Conservation (phyloP, 1,284 basidiomycete genomes). For the Tranzscheliella williamsii region DNA sequence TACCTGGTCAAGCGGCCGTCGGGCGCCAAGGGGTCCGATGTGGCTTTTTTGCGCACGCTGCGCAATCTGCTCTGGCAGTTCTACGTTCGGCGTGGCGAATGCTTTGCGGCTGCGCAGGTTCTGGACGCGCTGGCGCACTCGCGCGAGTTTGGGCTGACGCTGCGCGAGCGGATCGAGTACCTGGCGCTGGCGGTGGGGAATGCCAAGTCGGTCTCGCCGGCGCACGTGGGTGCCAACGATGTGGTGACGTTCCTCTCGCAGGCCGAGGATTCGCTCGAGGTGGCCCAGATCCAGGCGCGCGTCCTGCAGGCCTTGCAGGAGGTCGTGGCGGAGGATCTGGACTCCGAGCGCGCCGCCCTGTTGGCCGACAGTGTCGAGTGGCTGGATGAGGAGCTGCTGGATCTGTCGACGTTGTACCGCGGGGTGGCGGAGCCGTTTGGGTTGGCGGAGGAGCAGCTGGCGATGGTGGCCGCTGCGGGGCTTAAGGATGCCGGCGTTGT, state of each 20-base stretch:
- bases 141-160: conserved; percentile 67
- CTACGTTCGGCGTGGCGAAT: conserved; percentile 70
- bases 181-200: conserved; percentile 80
- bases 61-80: conserved; percentile 94
- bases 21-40: conserved; percentile 59
- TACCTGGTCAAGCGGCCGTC: conserved; percentile 82
- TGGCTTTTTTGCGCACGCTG: conserved; percentile 61
- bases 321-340: conserved; percentile 42
- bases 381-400: conserved; percentile 64
- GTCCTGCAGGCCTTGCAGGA: conserved; percentile 62
- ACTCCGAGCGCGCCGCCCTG: conserved; percentile 68
- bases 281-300: conserved; percentile 93
- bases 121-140: conserved; percentile 84
- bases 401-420: conserved; percentile 73
- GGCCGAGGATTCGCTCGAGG: conserved; percentile 93
- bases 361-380: conserved; percentile 51
- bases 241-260: conserved; percentile 90
- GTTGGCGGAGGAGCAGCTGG: conserved; percentile 79
- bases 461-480: conserved; percentile 91
- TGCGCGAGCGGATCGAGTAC: conserved; percentile 56
- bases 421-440: conserved; percentile 85
- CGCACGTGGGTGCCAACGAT: conserved; percentile 69
- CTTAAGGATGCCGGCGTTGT: conserved; percentile 82
- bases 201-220: conserved; percentile 69
- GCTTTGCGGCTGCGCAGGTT: conserved; percentile 86